A percentile compares a stretch with the other conserved stretches of the same genome.
These are phyloP conservation scores for Lentinula sp. DNA, from an alignment of 768 basidiomycete genomes.

Conservation along the genomic window DNA sequence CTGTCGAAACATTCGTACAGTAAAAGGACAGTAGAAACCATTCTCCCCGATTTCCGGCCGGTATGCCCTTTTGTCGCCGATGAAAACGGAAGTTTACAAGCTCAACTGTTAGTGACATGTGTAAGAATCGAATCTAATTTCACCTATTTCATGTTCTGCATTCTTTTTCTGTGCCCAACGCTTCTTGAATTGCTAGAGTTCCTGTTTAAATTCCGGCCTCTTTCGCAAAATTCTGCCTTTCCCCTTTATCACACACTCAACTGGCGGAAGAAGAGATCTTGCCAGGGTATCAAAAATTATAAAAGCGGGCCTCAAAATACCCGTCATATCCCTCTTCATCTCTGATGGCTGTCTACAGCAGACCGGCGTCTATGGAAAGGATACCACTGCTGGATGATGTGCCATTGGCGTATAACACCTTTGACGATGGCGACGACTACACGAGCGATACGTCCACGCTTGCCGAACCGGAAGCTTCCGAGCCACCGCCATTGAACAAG, in stretches of 20 bases:
- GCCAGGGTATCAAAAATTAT: constrained; percentile 14
- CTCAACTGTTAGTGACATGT: constrained; percentile 5
- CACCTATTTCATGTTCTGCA: constrained; percentile 2
- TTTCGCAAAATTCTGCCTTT: constrained; percentile 2
- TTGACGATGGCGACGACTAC: constrained; percentile 30
- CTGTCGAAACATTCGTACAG: not conserved
- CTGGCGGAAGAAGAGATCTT: not conserved
- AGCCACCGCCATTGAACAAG: constrained; percentile 30
- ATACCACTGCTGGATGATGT: constrained; percentile 50
- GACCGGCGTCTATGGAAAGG: constrained; percentile 44
- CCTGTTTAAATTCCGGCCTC: not conserved
- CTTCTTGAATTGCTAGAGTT: not conserved
- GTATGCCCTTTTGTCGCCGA: constrained; percentile 22
- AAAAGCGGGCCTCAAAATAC: constrained; percentile 16
- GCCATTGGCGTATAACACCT: constrained; percentile 41
- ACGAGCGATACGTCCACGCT: constrained; percentile 17
- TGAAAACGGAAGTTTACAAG: constrained; percentile 39
- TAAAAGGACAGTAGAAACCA: not conserved
- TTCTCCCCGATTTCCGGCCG: constrained; percentile 2
- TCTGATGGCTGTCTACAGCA: constrained; percentile 39
- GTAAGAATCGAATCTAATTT: constrained; percentile 7
- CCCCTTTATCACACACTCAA: not conserved
- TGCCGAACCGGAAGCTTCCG: constrained; percentile 18
- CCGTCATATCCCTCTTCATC: constrained; percentile 19
- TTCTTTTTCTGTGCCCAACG: not conserved